Evolutionary conservation across 495 filamentous ascomycete species (phyloP), one percentile per base, ranked within the genome.

Genomic region (Penicillium robsamsonii): DNA sequence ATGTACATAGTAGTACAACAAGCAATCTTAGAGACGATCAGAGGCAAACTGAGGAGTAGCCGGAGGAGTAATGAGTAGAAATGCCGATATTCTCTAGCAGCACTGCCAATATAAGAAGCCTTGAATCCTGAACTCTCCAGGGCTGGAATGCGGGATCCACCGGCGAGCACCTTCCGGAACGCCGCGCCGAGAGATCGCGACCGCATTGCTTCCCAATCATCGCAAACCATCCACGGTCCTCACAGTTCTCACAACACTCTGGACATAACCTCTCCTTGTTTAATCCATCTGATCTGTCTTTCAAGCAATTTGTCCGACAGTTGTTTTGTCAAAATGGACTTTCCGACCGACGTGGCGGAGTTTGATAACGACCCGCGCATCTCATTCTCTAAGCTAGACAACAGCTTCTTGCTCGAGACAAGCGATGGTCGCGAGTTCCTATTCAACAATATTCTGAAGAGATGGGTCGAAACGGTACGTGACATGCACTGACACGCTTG

Each of bases 351-450:
- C 57, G 81, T 81, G 3, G 76, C 84, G 56, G 84, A 93, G 27
- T 96, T 97, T 68, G 85, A 88, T 56, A 74, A 75, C 53, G 93
- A 97, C 67, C 80, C 87, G 22, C 89, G 93, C 57, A 87, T 97
- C 59, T 92, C 90, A 0, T 96, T 85, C 74, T 94, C 89, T 4
- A 88, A 84, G 64, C 73, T 89, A 50, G 87, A 92, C 70, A 76
- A 84, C 57, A 93, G 89, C 64, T 92, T 86, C 71, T 83, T 92
- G 22, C 82, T 95, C 0, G 92, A 96, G 52, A 85, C 90, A 25
- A 90, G 92, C 15, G 85, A 92, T 69, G 92, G 90, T 20, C 78
- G 83, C 47, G 92, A 97, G 65, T 96, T 85, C 72, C 88, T 91
- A 63, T 97, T 83, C 72, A 85, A 94, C 70, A 75, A 79, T 11